Base-by-base conservation (phyloP, 2,329 filamentous ascomycete species). In the Metarhizium guizhouense region DNA sequence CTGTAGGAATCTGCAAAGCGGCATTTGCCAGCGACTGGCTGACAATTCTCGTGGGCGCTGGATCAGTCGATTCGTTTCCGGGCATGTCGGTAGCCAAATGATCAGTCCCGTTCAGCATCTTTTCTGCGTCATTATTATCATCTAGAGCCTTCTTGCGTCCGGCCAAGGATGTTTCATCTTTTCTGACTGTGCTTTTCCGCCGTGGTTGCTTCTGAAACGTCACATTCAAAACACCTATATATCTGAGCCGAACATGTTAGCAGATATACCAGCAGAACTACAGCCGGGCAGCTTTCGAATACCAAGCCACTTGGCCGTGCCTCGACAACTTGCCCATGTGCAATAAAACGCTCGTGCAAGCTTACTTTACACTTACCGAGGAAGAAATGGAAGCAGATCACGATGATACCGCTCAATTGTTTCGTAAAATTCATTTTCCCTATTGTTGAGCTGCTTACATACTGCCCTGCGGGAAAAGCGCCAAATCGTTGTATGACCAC, bases 371-470 rank as follows among this genome's bases (percentile, higher is more conserved):
- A 69, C 76, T 60, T 75, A 88, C 85, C 92, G 90, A 61, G 94
- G 94, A 60, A 99, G 78, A 68, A 97, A 99, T 47, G 88, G 84
- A 57, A 99, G 76, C 65, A 99, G 79, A 67, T 96, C 88, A 60
- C 91, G 89, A 71, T 99, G 93, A 62, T 90, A 84, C 65, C 84
- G 85, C 75, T 99, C 94, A 64, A 97, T 90, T 54, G 87, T 94
- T 72, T 99, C 94, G 71, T 99, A 99, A 68, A 99, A 99, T 72
- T 96, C 90, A 71, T 99, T 99, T 69, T 99, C 94, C 65, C 93
- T 83, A 69, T 96, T 99, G 71, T 96, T 99, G 66, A 99, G 81
- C 73, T 96, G 91, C 73, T 99, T 99, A 78, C 94, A 99, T 11
- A 99, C 92, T 55, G 94, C 94, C 64, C 92, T 84, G 62, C 90